phyloP scores from a whole-genome alignment of 768 basidiomycete genomes.

The Strobilomyces confusus region DNA sequence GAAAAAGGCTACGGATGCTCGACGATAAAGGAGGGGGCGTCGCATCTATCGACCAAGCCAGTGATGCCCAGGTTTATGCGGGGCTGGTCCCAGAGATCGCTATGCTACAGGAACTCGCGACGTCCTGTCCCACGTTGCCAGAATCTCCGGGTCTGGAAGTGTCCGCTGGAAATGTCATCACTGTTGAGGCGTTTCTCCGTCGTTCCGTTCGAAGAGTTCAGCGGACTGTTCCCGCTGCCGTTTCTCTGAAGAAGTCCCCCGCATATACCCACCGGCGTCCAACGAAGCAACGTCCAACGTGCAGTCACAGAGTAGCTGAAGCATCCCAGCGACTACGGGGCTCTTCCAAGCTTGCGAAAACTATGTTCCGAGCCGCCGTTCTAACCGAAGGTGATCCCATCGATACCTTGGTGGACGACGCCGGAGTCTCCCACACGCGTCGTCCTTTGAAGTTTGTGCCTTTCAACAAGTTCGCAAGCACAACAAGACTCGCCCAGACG shows the following conservation, averaged over 20 bases:
- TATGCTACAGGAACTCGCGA: conserved; percentile 7
- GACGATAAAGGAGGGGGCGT: neutral
- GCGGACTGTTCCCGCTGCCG: neutral
- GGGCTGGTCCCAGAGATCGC: conserved; percentile 19
- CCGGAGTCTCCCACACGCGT: conserved; percentile 10
- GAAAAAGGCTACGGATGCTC: conserved; percentile 17
- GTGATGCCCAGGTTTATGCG: neutral
- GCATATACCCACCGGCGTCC: conserved; percentile 19
- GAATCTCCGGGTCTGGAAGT: neutral
- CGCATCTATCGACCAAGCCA: neutral
- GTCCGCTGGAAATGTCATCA: conserved; percentile 10
- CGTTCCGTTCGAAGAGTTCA: neutral
- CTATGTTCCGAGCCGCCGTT: conserved; percentile 26
- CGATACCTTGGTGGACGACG: conserved; percentile 10
- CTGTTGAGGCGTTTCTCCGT: conserved; percentile 27
- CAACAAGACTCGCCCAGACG: neutral
- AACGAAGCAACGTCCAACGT: neutral
- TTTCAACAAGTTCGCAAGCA: conserved; percentile 18
- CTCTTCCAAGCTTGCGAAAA: conserved; percentile 7
- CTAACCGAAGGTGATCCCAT: conserved; percentile 25
- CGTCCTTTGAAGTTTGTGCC: conserved; percentile 29
- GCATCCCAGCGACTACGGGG: neutral
- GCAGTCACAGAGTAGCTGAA: neutral
- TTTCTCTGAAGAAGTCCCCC: neutral
- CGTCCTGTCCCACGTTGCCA: neutral